Evolutionary conservation across 441 rosid genomes (phyloP).

Genomic region (Adansonia rubrostipa): DNA sequence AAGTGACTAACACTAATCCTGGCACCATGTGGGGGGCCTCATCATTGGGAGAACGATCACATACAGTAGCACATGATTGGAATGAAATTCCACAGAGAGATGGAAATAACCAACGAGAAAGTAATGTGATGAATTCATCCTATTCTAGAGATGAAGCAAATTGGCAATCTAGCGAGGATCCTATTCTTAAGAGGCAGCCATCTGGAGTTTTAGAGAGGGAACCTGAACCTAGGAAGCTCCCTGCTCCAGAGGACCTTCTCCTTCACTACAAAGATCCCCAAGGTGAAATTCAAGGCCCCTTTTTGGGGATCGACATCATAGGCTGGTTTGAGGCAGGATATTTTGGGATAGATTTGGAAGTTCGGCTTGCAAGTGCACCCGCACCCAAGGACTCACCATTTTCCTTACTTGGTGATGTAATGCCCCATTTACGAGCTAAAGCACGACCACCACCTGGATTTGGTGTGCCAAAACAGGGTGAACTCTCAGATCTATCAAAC

Average conservation of each 20-base stretch:
- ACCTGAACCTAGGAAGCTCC: slow-evolving; percentile 63
- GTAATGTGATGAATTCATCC: too few relatives aligned
- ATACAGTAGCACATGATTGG: slow-evolving; percentile 30
- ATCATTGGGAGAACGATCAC: slow-evolving; percentile 55
- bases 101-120: too few relatives aligned
- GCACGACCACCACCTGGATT: slow-evolving; percentile 98
- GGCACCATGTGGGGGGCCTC: slow-evolving; percentile 62
- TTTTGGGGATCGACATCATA: slow-evolving; percentile 85
- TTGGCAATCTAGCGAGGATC: slow-evolving; percentile 32
- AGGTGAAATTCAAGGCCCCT: slow-evolving; percentile 96
- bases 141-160: too few relatives aligned
- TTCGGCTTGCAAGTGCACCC: slow-evolving; percentile 63
- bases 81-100: too few relatives aligned
- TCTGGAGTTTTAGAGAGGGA: slow-evolving; percentile 67
- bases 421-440: slow-evolving; percentile 97
- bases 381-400: slow-evolving; percentile 79
- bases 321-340: slow-evolving; percentile 99
- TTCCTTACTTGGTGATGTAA: slow-evolving; percentile 84
- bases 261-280: slow-evolving; percentile 93
- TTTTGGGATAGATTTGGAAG: slow-evolving; percentile 93
- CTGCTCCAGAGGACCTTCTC: slow-evolving; percentile 76
- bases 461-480: slow-evolving; percentile 66
- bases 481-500: slow-evolving; percentile 51
- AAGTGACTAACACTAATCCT: slow-evolving; percentile 54
- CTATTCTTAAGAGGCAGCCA: slow-evolving; percentile 62